Evolutionary conservation across 2,329 filamentous ascomycete genomes (phyloP).

Genomic region (Trichoderma simmonsii): DNA sequence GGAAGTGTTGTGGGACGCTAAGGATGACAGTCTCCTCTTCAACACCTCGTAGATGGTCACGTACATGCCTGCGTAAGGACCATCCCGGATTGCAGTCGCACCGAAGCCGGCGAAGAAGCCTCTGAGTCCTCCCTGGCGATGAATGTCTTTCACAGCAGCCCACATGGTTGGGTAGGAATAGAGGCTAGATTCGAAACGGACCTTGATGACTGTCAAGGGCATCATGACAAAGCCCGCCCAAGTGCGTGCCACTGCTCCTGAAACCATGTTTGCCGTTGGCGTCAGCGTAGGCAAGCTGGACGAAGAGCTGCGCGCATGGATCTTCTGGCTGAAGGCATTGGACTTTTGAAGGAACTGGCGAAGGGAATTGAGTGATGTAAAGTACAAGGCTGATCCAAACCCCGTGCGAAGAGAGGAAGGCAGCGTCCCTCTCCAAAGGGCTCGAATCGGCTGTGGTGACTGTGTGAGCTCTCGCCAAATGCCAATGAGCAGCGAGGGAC

Average conservation of each 20-base stretch:
- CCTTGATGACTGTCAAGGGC: constrained; percentile 95
- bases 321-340: constrained; percentile 25
- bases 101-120: constrained; percentile 95
- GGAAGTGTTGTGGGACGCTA: constrained; percentile 22
- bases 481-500: constrained; percentile 55
- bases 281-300: constrained; percentile 78
- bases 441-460: constrained; percentile 59
- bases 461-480: constrained; percentile 44
- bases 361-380: constrained; percentile 79
- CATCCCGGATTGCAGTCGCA: constrained; percentile 87
- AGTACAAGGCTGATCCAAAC: constrained; percentile 90
- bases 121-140: constrained; percentile 66
- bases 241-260: constrained; percentile 79
- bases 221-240: constrained; percentile 89
- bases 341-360: constrained; percentile 57
- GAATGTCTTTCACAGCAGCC: constrained; percentile 71
- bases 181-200: constrained; percentile 85
- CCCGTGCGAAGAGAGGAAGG: constrained; percentile 93
- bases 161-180: constrained; percentile 79
- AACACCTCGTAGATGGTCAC: constrained; percentile 89
- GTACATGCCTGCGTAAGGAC: constrained; percentile 94
- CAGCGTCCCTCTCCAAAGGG: constrained; percentile 88
- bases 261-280: constrained; percentile 78
- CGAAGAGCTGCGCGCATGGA: constrained; percentile 41
- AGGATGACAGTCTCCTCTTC: constrained; percentile 57